Evolutionary conservation across 2,329 filamentous ascomycete genomes (phyloP).

Genomic region (Verticillium dahliae): DNA sequence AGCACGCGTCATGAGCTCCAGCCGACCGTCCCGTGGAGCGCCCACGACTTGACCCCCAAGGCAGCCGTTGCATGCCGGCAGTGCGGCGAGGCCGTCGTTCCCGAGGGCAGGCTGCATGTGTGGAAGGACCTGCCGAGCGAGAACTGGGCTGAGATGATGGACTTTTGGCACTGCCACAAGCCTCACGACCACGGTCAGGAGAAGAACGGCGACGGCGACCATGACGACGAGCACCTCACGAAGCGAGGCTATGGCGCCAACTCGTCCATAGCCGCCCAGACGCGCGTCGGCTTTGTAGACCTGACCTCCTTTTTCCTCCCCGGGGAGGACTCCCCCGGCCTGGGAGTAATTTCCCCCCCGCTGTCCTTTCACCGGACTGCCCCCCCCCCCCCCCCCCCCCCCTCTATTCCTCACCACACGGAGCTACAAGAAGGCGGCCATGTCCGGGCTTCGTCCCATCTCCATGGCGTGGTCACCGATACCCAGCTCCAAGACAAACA

Average conservation of each 20-base stretch:
- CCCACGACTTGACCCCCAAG: conserved; percentile 34
- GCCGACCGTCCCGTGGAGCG: conserved; percentile 46
- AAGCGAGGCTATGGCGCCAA: conserved; percentile 79
- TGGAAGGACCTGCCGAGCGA: conserved; percentile 97
- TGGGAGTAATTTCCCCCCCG: conserved; percentile 24
- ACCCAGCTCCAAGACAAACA: conserved; percentile 59
- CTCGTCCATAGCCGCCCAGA: conserved; percentile 60
- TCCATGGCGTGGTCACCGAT: conserved; percentile 59
- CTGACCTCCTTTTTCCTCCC: conserved; percentile 68
- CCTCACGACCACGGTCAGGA: conserved; percentile 51
- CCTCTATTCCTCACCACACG: conserved; percentile 3
- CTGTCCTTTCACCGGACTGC: conserved; percentile 5
- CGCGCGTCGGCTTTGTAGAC: conserved; percentile 72
- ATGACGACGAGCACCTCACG: conserved; percentile 39
- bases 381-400: conserved; percentile 3
- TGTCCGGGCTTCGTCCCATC: conserved; percentile 31
- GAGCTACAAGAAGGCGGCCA: conserved; percentile 58
- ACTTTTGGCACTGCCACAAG: conserved; percentile 99
- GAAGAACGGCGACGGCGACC: conserved; percentile 7
- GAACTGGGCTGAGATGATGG: conserved; percentile 99
- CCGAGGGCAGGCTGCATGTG: conserved; percentile 29
- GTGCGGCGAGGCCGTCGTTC: conserved; percentile 32
- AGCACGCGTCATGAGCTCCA: conserved; percentile 18
- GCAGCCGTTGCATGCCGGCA: conserved; percentile 35
- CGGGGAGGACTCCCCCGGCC: conserved; percentile 53